Evolutionary conservation across 1,284 basidiomycete species (phyloP).

Genomic region (Tilletia horrida): DNA sequence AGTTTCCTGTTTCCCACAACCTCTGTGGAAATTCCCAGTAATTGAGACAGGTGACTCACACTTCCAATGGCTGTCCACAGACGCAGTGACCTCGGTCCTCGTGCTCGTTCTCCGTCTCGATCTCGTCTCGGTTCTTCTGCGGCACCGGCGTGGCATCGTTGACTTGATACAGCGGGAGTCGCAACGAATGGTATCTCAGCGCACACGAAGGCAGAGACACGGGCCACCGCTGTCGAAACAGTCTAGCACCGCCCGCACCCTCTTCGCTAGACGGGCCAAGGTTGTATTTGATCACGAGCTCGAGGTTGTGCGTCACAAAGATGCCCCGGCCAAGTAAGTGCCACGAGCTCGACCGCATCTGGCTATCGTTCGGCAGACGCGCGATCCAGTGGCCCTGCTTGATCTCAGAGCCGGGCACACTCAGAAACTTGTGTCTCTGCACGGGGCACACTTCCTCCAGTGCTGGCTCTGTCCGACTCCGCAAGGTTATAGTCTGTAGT

Average conservation of each 20-base stretch:
- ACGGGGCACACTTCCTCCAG: conserved; percentile 30
- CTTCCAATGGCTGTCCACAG: conserved; percentile 33
- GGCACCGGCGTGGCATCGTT: conserved; percentile 38
- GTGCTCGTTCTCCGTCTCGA: conserved; percentile 37
- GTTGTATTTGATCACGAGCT: conserved; percentile 28
- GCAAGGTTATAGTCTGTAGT: conserved; percentile 35
- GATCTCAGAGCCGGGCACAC: conserved; percentile 17
- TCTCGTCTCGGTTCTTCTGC: conserved; percentile 29
- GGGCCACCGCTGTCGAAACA: conserved; percentile 28
- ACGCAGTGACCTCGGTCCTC: conserved; percentile 35
- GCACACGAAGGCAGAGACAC: conserved; percentile 35
- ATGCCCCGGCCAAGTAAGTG: background rate
- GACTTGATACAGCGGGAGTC: conserved; percentile 30
- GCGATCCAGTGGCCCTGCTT: conserved; percentile 37
- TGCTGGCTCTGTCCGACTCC: conserved; percentile 30
- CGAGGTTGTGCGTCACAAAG: conserved; percentile 19
- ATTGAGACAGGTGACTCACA: background rate
- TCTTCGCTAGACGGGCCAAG: conserved; percentile 21
- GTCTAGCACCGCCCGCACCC: conserved; percentile 24
- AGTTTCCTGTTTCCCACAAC: no score
- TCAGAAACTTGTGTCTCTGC: conserved; percentile 33
- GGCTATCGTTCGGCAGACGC: conserved; percentile 26
- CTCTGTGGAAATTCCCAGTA: no score
- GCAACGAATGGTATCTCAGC: conserved; percentile 32
- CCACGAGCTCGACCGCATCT: conserved; percentile 14